Evolutionary conservation across 116 monocot genomes (phyloP), one percentile per base, ranked within the genome.

Genomic region (Papilionanthe hybrid): DNA sequence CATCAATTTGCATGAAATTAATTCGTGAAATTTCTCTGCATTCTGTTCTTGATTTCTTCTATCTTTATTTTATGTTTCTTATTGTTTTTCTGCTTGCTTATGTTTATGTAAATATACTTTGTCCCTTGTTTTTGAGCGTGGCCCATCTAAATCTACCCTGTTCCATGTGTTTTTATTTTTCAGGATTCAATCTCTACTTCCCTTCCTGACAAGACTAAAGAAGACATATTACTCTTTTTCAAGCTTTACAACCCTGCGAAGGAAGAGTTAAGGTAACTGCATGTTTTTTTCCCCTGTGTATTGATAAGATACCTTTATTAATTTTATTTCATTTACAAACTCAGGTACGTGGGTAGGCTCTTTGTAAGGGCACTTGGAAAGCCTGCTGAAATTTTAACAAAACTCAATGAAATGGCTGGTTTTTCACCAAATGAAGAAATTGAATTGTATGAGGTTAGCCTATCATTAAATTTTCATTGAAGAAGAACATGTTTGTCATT

Each of bases 231-330:
- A 75, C 89, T 99, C 7, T 99, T 95, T 81, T 99, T 99, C 86
- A 99, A 99, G 86, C 86, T 95, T 77, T 99, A 95, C 88, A 95
- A 99, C 78, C 93, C 99, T 75, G 86, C 88, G 79, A 95, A 95
- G 77, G 99, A 95, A 89, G 91, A 95, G 84, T 90, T 99, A 56
- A 82, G 95, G 99, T 99, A 90, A 28, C 79, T 80, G 1, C 23
- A 71, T 3, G 63, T 32, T 41, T 17, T 42, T 57, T 4, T 57
- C 49, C 37, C 47, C 23, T 42, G 0, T 15, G 47, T 75, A 4
- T 50, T 29, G 28, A 50, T 75, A 48, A 27, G 75, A 25, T 47
- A 15, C 50, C 6, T 27, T 49, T 25, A 42, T 10, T 75, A 9
- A 25, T 50, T 2, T 1, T 27, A 1, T 49, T 25, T 49, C 9